Evolutionary conservation across 352 stramenopile genomes (phyloP).

Genomic region (Globisporangium barbulae): DNA sequence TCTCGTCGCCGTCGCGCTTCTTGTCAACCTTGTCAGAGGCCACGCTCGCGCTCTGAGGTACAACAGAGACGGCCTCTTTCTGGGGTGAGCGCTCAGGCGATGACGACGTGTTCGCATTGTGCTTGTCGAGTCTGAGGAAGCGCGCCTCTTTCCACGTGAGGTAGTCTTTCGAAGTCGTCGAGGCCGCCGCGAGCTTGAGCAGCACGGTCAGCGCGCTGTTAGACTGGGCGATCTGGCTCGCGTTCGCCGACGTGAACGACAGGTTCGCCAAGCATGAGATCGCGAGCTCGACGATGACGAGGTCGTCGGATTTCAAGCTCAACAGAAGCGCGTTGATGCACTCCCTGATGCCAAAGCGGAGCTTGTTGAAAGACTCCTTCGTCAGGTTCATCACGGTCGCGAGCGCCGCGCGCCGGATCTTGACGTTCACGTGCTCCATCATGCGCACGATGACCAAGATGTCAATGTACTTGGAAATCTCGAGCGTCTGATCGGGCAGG

Average conservation of each 20-base stretch:
- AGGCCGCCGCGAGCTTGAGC: slow-evolving; percentile 46
- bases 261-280: slow-evolving; percentile 65
- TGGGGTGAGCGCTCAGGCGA: slow-evolving; percentile 6
- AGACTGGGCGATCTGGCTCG: slow-evolving; percentile 37
- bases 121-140: slow-evolving; percentile 20
- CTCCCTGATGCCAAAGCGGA: slow-evolving; percentile 57
- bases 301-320: slow-evolving; percentile 52
- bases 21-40: neutral
- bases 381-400: slow-evolving; percentile 57
- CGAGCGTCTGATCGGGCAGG: slow-evolving; percentile 54
- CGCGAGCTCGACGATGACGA: slow-evolving; percentile 60
- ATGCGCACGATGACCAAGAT: slow-evolving; percentile 56
- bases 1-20: slow-evolving; percentile 11
- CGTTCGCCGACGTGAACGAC: slow-evolving; percentile 51
- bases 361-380: slow-evolving; percentile 78
- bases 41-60: no score
- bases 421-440: slow-evolving; percentile 54
- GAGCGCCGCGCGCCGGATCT: slow-evolving; percentile 54
- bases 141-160: slow-evolving; percentile 46
- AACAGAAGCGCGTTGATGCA: slow-evolving; percentile 50
- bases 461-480: slow-evolving; percentile 72
- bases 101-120: neutral
- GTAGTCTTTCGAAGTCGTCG: slow-evolving; percentile 41
- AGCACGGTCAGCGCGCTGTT: slow-evolving; percentile 34
- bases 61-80: slow-evolving; percentile 4